Evolutionary conservation across 495 filamentous ascomycete genomes (phyloP), one percentile per base, ranked within the genome.

Genomic region (Xylaria flabelliformis): DNA sequence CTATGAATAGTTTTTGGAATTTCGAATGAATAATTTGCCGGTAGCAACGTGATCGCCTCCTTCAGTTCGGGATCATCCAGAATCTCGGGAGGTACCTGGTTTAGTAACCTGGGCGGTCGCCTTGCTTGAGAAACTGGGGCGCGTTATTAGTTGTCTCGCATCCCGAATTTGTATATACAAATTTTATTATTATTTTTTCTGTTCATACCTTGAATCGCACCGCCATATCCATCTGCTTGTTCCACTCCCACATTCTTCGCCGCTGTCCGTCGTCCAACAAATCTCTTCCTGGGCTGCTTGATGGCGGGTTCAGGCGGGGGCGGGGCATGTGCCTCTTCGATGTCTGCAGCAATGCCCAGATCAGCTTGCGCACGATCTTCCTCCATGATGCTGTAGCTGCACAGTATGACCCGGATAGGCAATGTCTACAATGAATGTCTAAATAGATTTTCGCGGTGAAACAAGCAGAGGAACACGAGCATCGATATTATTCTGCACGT

Each of bases 1-100:
- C 95, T 90, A 81, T 98, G 94, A 78, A 99, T 96, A 3, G 96
- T 98, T 81, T 99, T 98, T 78, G 92, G 96, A 65, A 99, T 94
- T 82, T 99, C 96, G 79, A 99, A 99, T 55, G 92, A 94, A 85
- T 98, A 99, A 84, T 99, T 98, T 21, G 89, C 82, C 3, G 96
- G 96, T 7, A 99, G 90, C 24, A 98, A 88, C 4, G 89, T 85
- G 59, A 98, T 95, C 3, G 96, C 96, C 19, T 89, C 92, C 82
- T 94, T 94, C 74, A 99, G 92, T n/a, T 92, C 93, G 53, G 90
- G 83, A 79, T 98, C 93, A 69, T 96, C 84, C 29, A 96, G 85
- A 73, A 99, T 98, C 68, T 94, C 92, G 2, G 90, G 82, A 1
- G 96, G 95, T 13, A 99, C 92, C 81, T 95, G 93, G 81, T 97